These are phyloP conservation scores for Botryotinia globosa DNA, from an alignment of 2,329 filamentous ascomycete genomes.

Conservation along the genomic window DNA sequence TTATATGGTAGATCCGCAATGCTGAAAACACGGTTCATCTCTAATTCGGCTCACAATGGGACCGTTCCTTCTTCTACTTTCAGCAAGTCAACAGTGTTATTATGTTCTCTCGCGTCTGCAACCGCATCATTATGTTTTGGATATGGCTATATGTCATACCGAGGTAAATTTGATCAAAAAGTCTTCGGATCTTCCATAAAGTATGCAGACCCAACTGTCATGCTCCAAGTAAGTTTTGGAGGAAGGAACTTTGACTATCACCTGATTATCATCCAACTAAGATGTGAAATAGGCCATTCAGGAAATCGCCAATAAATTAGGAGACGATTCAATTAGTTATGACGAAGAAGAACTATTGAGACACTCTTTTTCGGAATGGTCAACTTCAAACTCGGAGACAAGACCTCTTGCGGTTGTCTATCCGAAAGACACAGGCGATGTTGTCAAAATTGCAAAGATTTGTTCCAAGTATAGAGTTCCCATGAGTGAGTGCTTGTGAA, in stretches of 20 bases:
- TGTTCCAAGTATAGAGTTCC: slow-evolving; percentile 77
- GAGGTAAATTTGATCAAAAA: neutral
- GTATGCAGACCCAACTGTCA: slow-evolving; percentile 17
- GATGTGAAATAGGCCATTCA: slow-evolving; percentile 10
- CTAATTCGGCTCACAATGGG: neutral
- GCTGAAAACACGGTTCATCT: neutral
- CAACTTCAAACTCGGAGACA: slow-evolving; percentile 53
- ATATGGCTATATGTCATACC: slow-evolving; percentile 4
- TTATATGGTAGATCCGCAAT: neutral
- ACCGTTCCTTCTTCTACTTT: neutral
- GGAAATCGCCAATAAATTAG: slow-evolving; percentile 10
- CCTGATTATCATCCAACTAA: neutral
- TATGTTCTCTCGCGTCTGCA: slow-evolving; percentile 19
- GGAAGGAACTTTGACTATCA: neutral
- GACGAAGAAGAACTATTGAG: slow-evolving; percentile 53
- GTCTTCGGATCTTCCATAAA: slow-evolving; percentile 5
- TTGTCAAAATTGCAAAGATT: slow-evolving; percentile 60
- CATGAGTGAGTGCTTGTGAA: slow-evolving; percentile 55
- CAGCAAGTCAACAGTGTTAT: slow-evolving; percentile 11
- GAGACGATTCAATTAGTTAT: slow-evolving; percentile 13
- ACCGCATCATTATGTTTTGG: neutral
- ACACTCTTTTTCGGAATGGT: slow-evolving; percentile 65
- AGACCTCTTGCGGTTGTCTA: slow-evolving; percentile 62
- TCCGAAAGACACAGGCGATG: slow-evolving; percentile 58
- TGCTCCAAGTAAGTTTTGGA: slow-evolving; percentile 15